These are phyloP conservation scores for Meira miltonrushii DNA, from an alignment of 1,284 basidiomycete genomes.

Conservation along the genomic window DNA sequence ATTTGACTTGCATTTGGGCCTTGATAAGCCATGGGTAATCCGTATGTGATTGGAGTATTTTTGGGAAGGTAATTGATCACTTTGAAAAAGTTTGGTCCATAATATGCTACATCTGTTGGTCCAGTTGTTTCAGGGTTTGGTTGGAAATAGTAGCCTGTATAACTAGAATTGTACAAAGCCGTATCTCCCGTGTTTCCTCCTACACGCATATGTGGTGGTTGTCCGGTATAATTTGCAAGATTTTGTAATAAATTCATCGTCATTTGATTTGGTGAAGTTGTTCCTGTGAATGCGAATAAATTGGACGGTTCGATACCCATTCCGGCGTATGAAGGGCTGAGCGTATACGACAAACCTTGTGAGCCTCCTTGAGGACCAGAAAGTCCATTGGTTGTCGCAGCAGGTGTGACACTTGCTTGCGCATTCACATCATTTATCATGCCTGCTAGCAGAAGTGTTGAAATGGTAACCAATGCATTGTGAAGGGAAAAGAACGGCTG, in stretches of 20 bases:
- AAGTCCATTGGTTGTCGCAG: not conserved
- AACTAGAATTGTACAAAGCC: slow-evolving; percentile 22
- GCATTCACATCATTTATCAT: not conserved
- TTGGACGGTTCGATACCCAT: slow-evolving; percentile 41
- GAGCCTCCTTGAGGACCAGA: no score
- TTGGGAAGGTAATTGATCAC: slow-evolving; percentile 23
- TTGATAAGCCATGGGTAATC: slow-evolving; percentile 32
- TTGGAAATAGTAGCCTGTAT: slow-evolving; percentile 19
- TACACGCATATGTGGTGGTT: slow-evolving; percentile 33
- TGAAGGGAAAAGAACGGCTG: no score
- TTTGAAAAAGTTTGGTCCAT: slow-evolving; percentile 31
- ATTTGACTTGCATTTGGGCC: slow-evolving; percentile 18
- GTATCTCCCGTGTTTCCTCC: slow-evolving; percentile 37
- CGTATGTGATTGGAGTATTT: slow-evolving; percentile 37
- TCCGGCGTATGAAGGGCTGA: slow-evolving; percentile 34
- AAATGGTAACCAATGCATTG: no score
- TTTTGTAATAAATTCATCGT: slow-evolving; percentile 33
- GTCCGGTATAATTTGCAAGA: slow-evolving; percentile 34
- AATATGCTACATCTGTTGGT: slow-evolving; percentile 19
- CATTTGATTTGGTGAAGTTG: slow-evolving; percentile 23
- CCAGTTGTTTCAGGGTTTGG: slow-evolving; percentile 13
- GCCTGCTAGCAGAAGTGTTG: no score
- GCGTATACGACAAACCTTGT: slow-evolving; percentile 17
- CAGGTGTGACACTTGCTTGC: slow-evolving; percentile 2
- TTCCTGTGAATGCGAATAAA: slow-evolving; percentile 31